Evolutionary conservation across 768 basidiomycete species (phyloP).

Genomic region (Lactarius sp.): DNA sequence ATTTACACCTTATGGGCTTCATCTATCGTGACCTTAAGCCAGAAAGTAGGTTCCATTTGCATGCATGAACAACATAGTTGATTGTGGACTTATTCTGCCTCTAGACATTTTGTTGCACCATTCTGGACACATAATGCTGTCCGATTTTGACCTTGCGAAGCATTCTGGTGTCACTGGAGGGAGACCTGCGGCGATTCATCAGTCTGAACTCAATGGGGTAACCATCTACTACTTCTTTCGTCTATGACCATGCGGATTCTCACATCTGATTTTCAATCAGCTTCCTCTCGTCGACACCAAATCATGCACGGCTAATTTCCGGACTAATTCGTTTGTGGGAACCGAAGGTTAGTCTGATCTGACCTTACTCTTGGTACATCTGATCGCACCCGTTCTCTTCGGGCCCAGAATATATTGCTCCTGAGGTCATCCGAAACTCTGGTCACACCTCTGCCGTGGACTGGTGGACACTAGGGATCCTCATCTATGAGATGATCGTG

Average conservation of each 20-base stretch:
- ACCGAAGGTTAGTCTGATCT: constrained; percentile 70
- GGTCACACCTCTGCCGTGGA: constrained; percentile 98
- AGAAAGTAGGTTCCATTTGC: constrained; percentile 69
- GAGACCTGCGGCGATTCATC: constrained; percentile 81
- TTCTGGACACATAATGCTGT: constrained; percentile 98
- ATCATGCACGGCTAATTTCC: constrained; percentile 94
- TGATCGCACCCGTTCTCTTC: constrained; percentile 21
- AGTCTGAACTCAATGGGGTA: constrained; percentile 85
- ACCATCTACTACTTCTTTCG: constrained; percentile 31
- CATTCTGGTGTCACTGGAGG: constrained; percentile 84
- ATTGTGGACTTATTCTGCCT: constrained; percentile 22
- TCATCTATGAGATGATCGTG: constrained; percentile 99
- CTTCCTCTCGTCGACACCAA: constrained; percentile 93
- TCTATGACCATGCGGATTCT: constrained; percentile 5
- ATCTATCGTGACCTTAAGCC: constrained; percentile 99
- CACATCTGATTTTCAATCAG: constrained; percentile 38
- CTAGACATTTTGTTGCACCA: constrained; percentile 95
- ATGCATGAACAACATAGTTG: constrained; percentile 16
- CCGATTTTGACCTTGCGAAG: constrained; percentile 98
- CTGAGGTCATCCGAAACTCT: constrained; percentile 94
- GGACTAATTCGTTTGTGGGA: constrained; percentile 98
- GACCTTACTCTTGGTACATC: constrained; percentile 10
- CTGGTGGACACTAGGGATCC: constrained; percentile 98
- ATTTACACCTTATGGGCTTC: constrained; percentile 98
- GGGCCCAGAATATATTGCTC: constrained; percentile 90